phyloP scores from a whole-genome alignment of 1,284 basidiomycete species.

The Leccinum olivaceoglutinosum region DNA sequence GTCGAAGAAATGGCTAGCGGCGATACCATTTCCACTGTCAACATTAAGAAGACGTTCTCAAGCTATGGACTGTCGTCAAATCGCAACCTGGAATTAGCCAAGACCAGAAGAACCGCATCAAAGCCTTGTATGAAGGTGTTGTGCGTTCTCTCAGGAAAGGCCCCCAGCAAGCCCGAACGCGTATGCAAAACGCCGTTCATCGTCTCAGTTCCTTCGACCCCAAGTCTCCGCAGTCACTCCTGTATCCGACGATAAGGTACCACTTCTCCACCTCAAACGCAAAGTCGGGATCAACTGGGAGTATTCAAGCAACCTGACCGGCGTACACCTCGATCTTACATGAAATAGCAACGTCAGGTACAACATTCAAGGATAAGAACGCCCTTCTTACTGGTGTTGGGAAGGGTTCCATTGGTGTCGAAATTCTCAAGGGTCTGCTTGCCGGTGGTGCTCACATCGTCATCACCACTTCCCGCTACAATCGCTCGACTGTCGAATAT shows the following conservation, averaged over 20 bases:
- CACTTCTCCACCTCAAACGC: slow-evolving; percentile 89
- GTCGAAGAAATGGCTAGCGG: slow-evolving; percentile 98
- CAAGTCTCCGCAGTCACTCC: slow-evolving; percentile 73
- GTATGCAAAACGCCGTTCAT: slow-evolving; percentile 77
- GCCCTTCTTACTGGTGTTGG: slow-evolving; percentile 96
- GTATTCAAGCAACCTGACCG: slow-evolving; percentile 94
- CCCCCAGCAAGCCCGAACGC: slow-evolving; percentile 52
- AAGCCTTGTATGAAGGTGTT: slow-evolving; percentile 93
- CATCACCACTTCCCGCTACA: slow-evolving; percentile 95
- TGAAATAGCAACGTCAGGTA: slow-evolving; percentile 97
- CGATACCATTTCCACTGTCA: slow-evolving; percentile 79
- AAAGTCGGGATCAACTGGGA: slow-evolving; percentile 97
- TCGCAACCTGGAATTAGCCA: slow-evolving; percentile 94
- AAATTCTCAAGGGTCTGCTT: slow-evolving; percentile 93
- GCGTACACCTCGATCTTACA: slow-evolving; percentile 94
- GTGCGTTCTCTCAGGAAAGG: slow-evolving; percentile 74
- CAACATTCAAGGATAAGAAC: slow-evolving; percentile 98
- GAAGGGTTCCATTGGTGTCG: slow-evolving; percentile 95
- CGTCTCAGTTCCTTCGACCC: slow-evolving; percentile 92
- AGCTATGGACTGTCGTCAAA: slow-evolving; percentile 96
- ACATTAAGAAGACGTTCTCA: slow-evolving; percentile 92
- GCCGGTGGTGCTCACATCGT: slow-evolving; percentile 95
- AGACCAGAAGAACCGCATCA: slow-evolving; percentile 96
- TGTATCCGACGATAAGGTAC: slow-evolving; percentile 86
- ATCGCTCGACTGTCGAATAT: slow-evolving; percentile 91